Conservation (phyloP, 2,329 filamentous ascomycete species). For the Fusarium marasasianum region DNA sequence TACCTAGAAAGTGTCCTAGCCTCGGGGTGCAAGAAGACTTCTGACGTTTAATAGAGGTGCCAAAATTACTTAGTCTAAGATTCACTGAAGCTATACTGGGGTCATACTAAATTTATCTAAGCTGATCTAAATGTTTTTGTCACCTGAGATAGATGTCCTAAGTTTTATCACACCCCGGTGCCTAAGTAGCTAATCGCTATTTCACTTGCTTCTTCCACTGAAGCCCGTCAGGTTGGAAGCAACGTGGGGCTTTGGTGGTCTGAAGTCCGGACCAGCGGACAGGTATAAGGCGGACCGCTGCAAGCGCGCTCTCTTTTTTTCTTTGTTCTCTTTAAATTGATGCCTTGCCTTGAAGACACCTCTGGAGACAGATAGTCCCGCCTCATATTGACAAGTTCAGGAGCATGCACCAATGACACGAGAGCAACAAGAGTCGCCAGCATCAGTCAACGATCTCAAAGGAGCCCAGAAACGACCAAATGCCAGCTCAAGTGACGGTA, state of each 20-base stretch:
- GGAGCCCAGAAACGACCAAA: conserved; percentile 6
- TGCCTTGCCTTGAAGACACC: not conserved
- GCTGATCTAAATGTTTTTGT: too few species aligned
- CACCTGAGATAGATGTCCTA: too few species aligned
- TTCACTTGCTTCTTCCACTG: conserved; percentile 3
- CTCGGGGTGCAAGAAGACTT: too few species aligned
- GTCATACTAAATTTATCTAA: too few species aligned
- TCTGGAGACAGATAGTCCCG: not conserved
- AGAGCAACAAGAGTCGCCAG: conserved; percentile 5
- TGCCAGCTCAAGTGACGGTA: conserved; percentile 10
- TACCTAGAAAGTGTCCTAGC: not conserved
- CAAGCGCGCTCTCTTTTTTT: conserved; percentile 26
- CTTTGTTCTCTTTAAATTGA: not conserved
- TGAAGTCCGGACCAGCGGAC: conserved; percentile 41
- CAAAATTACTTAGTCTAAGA: too few species aligned
- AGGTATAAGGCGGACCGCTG: conserved; percentile 35
- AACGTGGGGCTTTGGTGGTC: conserved; percentile 26
- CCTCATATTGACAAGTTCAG: not conserved
- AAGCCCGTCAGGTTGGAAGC: not conserved
- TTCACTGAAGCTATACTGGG: too few species aligned
- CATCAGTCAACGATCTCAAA: conserved; percentile 5
- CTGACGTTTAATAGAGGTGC: too few species aligned
- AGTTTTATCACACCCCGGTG: too few species aligned
- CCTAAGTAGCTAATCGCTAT: not conserved
- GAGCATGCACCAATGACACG: not conserved